phyloP scores from a whole-genome alignment of 306 rosid genomes.

The Quercus ilex region DNA sequence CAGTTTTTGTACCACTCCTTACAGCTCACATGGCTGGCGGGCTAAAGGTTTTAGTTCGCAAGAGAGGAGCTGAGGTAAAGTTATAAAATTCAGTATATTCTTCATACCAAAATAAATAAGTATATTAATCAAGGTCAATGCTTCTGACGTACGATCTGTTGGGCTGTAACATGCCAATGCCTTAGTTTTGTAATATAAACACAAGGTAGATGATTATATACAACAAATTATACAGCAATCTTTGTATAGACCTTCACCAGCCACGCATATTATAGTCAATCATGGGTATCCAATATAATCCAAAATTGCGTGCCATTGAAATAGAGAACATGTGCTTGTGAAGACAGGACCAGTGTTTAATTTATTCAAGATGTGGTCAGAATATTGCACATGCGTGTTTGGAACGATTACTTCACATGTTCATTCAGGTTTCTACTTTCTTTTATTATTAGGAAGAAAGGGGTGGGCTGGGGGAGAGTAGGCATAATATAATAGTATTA shows the following conservation, averaged over 20 bases:
- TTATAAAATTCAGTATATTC: slow-evolving; percentile 7
- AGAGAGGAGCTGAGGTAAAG: slow-evolving; percentile 32
- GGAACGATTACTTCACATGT: slow-evolving; percentile 32
- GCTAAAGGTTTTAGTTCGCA: slow-evolving; percentile 44
- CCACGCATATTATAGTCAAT: not conserved
- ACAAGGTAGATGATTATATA: slow-evolving; percentile 4
- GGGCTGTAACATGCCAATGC: slow-evolving; percentile 24
- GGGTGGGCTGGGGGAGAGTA: not conserved
- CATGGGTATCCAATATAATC: not conserved
- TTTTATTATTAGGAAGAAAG: not conserved
- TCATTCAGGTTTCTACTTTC: not conserved
- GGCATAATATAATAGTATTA: slow-evolving; percentile 1
- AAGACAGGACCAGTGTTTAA: not conserved
- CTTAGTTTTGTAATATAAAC: not conserved
- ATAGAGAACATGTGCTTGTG: slow-evolving; percentile 12
- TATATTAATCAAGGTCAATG: slow-evolving; percentile 18
- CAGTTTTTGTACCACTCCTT: slow-evolving; percentile 74
- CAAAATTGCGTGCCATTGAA: slow-evolving; percentile 2
- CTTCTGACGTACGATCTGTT: not conserved
- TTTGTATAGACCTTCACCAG: not conserved
- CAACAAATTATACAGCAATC: not conserved
- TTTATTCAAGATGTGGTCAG: slow-evolving; percentile 22
- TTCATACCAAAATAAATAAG: not conserved
- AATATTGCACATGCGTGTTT: slow-evolving; percentile 29
- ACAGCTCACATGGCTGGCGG: slow-evolving; percentile 97